A percentile compares a stretch with the other conserved stretches of the same genome.
These are phyloP conservation scores for Mucor circinelloides DNA, from an alignment of 371 early-diverging fungal species.

Conservation along the genomic window DNA sequence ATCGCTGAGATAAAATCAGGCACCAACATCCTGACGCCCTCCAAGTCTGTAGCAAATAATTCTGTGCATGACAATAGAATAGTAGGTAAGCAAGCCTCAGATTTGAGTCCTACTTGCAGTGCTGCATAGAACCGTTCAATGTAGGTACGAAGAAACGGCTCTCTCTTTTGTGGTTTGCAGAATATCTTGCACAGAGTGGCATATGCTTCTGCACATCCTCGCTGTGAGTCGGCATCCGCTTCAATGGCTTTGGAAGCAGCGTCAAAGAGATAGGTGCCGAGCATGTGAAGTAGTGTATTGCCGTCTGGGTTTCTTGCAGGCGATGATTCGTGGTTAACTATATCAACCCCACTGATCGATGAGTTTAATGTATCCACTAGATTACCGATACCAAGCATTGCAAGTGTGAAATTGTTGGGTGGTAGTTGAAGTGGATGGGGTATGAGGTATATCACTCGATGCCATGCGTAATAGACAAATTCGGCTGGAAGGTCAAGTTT, in stretches of 20 bases:
- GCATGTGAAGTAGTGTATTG: slow-evolving; percentile 79
- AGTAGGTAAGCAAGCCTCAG: slow-evolving; percentile 66
- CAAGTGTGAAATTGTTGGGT: slow-evolving; percentile 65
- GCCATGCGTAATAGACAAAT: slow-evolving; percentile 76
- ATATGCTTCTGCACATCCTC: slow-evolving; percentile 73
- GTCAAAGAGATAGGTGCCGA: slow-evolving; percentile 79
- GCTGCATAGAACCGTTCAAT: slow-evolving; percentile 76
- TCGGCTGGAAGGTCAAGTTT: slow-evolving; percentile 65
- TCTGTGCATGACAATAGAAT: slow-evolving; percentile 64
- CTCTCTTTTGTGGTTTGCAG: slow-evolving; percentile 59
- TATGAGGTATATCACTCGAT: slow-evolving; percentile 67
- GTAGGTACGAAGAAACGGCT: slow-evolving; percentile 65
- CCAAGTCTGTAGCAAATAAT: slow-evolving; percentile 69
- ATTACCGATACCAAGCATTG: slow-evolving; percentile 67
- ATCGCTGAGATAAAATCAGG: slow-evolving; percentile 75
- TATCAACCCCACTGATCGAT: slow-evolving; percentile 2
- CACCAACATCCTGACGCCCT: slow-evolving; percentile 72
- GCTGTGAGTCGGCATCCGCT: slow-evolving; percentile 39
- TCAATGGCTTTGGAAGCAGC: slow-evolving; percentile 44
- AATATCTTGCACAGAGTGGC: slow-evolving; percentile 76
- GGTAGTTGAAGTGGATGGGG: slow-evolving; percentile 65
- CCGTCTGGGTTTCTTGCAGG: slow-evolving; percentile 59
- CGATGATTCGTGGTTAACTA: not conserved
- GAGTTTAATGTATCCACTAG: slow-evolving; percentile 63
- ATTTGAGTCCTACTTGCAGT: slow-evolving; percentile 58